Conservation (phyloP, 495 filamentous ascomycete species). For the Tuber melanosporum region DNA sequence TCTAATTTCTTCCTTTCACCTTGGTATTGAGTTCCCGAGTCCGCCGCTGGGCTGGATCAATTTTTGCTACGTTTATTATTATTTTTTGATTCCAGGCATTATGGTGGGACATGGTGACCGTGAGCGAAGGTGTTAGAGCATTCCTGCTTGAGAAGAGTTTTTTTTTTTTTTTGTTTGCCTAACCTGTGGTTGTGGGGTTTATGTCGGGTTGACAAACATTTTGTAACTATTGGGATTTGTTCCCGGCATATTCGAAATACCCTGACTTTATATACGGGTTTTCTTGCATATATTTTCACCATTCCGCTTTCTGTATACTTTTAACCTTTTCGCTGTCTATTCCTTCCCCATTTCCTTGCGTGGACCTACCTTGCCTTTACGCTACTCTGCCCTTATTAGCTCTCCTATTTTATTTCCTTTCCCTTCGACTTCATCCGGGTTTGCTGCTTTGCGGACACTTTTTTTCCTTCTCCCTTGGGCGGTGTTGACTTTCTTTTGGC, state of each 20-base stretch:
- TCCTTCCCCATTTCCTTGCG: background rate
- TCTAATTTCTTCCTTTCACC: slow-evolving; percentile 25
- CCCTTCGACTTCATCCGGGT: background rate
- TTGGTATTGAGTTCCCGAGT: slow-evolving; percentile 16
- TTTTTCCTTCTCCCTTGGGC: background rate
- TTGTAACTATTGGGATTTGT: slow-evolving; percentile 39
- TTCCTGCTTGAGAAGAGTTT: slow-evolving; percentile 28
- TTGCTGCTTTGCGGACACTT: background rate
- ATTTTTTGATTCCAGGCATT: slow-evolving; percentile 31
- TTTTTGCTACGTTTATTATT: slow-evolving; percentile 29
- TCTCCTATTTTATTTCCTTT: background rate
- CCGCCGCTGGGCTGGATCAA: slow-evolving; percentile 31
- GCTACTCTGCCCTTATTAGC: background rate
- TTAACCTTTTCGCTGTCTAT: slow-evolving; percentile 12
- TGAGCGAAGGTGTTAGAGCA: slow-evolving; percentile 18
- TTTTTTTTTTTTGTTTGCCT: slow-evolving; percentile 32
- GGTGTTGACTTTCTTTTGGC: background rate
- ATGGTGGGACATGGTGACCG: slow-evolving; percentile 10
- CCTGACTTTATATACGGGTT: slow-evolving; percentile 38
- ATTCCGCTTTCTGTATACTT: slow-evolving; percentile 36
- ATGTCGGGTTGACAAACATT: slow-evolving; percentile 31
- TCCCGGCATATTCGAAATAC: slow-evolving; percentile 39
- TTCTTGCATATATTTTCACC: slow-evolving; percentile 38
- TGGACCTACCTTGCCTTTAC: background rate
- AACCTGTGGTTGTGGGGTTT: slow-evolving; percentile 27